phyloP scores from a whole-genome alignment of 2,329 filamentous ascomycete genomes.

The Xylaria sp. region DNA sequence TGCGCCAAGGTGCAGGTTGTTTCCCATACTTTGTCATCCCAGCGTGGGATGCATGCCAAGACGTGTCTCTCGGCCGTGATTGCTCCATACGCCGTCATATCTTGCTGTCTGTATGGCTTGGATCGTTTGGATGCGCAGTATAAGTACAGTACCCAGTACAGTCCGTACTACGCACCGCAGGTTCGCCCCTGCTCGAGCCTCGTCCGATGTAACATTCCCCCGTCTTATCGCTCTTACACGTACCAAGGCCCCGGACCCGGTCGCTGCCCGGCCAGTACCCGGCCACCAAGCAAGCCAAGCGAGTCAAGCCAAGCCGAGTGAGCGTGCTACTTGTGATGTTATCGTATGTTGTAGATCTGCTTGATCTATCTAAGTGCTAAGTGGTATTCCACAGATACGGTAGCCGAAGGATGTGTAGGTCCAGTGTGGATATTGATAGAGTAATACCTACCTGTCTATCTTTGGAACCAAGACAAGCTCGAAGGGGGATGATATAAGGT shows the following conservation, averaged over 20 bases:
- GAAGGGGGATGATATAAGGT: too few relatives aligned
- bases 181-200: constrained; percentile 9
- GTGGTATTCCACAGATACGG: too few relatives aligned
- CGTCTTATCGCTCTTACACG: constrained; percentile 17
- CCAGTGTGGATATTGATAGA: background rate
- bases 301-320: background rate
- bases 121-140: too few relatives aligned
- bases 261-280: too few relatives aligned
- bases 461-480: too few relatives aligned
- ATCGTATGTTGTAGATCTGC: background rate
- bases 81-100: constrained; percentile 20
- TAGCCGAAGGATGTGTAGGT: too few relatives aligned
- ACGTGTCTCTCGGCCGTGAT: constrained; percentile 14
- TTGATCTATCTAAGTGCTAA: background rate
- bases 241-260: constrained; percentile 10
- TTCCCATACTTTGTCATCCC: background rate
- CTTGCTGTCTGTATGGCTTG: background rate
- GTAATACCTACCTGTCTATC: background rate
- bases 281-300: background rate
- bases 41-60: constrained; percentile 20
- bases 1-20: constrained; percentile 12
- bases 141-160: too few relatives aligned
- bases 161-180: too few relatives aligned
- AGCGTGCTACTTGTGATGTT: background rate
- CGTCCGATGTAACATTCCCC: background rate